Conservation (phyloP, 1,139 yeast genomes). For the Nakaseomyces uthaithaninus region DNA sequence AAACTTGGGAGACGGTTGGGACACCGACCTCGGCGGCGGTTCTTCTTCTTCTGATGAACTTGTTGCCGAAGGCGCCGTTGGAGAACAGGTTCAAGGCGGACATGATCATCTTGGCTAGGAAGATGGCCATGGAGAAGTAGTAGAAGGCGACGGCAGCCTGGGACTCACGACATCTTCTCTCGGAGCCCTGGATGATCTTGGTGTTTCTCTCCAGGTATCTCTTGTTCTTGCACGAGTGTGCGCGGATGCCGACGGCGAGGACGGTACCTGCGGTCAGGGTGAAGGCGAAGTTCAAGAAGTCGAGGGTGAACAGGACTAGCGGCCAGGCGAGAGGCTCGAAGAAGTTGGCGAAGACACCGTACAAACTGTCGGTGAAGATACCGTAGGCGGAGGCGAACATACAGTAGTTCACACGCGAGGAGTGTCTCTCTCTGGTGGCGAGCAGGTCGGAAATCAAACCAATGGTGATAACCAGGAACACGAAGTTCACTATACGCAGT, state of each 20-base stretch:
- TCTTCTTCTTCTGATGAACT: conserved; percentile 31
- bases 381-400: conserved; percentile 86
- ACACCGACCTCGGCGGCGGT: conserved; percentile 68
- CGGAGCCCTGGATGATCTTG: conserved; percentile 62
- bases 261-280: conserved; percentile 93
- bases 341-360: conserved; percentile 73
- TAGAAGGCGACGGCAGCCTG: conserved; percentile 90
- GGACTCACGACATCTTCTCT: conserved; percentile 87
- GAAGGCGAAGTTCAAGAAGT: conserved; percentile 83
- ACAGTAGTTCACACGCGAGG: conserved; percentile 82
- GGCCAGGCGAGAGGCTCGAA: conserved; percentile 84
- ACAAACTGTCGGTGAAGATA: conserved; percentile 67
- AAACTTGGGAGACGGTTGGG: conserved; percentile 83
- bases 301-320: conserved; percentile 59
- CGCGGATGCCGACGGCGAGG: conserved; percentile 79
- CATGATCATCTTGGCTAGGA: conserved; percentile 60
- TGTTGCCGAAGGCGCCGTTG: conserved; percentile 57
- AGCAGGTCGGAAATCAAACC: conserved; percentile 85
- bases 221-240: conserved; percentile 74
- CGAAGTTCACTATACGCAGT: conserved; percentile 66
- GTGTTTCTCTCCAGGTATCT: conserved; percentile 52
- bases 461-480: conserved; percentile 65
- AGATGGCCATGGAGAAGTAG: conserved; percentile 74
- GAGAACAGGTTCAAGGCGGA: conserved; percentile 48
- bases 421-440: conserved; percentile 48